A percentile compares a stretch with the other conserved stretches of the same genome.
Evolutionary conservation across 306 rosid species (phyloP).

Genomic region (Malus sieversii): DNA sequence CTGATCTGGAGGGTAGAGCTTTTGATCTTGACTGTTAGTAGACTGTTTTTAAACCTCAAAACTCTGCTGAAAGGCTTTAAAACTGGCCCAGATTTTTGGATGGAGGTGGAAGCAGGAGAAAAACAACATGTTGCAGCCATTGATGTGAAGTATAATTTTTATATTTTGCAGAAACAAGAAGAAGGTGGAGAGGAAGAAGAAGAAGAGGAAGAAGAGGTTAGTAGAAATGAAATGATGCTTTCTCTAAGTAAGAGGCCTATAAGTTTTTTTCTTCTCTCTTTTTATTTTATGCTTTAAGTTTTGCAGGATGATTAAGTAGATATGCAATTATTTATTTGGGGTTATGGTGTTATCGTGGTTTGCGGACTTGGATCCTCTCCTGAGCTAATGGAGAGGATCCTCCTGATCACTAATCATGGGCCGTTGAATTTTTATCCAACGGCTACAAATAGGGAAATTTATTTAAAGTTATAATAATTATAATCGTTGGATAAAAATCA

Average conservation of each 20-base stretch:
- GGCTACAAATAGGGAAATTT: no score
- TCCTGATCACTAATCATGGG: no score
- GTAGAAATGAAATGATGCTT: background rate
- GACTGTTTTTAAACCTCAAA: constrained; percentile 37
- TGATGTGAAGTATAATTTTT: background rate
- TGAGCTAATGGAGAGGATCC: no score
- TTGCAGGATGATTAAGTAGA: background rate
- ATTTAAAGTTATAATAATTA: no score
- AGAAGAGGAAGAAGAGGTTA: background rate
- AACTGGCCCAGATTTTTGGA: constrained; percentile 41
- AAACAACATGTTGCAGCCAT: constrained; percentile 51
- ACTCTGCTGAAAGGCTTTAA: constrained; percentile 32
- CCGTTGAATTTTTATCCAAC: no score
- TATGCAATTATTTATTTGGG: background rate
- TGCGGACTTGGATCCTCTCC: no score
- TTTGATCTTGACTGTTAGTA: constrained; percentile 36
- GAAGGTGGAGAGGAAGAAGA: constrained; percentile 1
- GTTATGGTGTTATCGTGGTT: background rate
- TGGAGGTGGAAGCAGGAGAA: constrained; percentile 31
- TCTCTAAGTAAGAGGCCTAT: no score
- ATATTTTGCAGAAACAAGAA: constrained; percentile 6
- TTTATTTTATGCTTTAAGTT: background rate
- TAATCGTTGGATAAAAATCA: no score
- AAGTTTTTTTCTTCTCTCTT: no score
- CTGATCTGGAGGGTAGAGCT: constrained; percentile 35